phyloP scores from a whole-genome alignment of 1,284 basidiomycete genomes.

The Malassezia restricta region DNA sequence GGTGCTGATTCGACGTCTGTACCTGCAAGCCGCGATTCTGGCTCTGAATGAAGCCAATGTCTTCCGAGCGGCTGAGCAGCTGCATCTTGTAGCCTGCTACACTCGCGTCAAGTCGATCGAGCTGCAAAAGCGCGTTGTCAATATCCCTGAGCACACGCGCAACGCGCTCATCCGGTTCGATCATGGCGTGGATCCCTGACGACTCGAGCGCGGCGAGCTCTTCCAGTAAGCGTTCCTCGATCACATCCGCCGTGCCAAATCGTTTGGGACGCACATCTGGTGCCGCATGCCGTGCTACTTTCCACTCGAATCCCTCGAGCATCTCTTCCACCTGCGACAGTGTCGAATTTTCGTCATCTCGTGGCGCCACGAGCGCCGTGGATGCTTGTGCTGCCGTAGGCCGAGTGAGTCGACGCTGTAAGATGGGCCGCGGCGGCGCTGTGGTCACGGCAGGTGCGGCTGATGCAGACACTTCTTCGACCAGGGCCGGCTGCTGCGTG shows the following conservation, averaged over 20 bases:
- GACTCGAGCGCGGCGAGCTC: conserved; percentile 42
- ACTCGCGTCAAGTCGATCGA: conserved; percentile 60
- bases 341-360: conserved; percentile 24
- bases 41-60: conserved; percentile 87
- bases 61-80: conserved; percentile 51
- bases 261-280: conserved; percentile 12
- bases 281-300: conserved; percentile 9
- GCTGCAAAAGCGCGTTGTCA: conserved; percentile 70
- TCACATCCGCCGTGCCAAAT: conserved; percentile 39
- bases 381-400: conserved; percentile 1
- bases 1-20: conserved; percentile 89
- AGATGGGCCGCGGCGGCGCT: background rate
- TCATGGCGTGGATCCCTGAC: conserved; percentile 90
- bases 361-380: background rate
- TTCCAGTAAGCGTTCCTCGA: conserved; percentile 39
- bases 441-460: background rate
- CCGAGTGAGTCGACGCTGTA: conserved; percentile 2
- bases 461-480: background rate
- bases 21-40: conserved; percentile 95
- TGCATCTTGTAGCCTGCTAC: conserved; percentile 38
- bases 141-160: conserved; percentile 73
- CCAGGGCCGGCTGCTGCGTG: background rate
- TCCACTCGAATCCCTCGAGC: conserved; percentile 94
- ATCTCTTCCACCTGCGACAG: conserved; percentile 67
- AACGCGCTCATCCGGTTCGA: conserved; percentile 77